Base-by-base conservation (phyloP, 306 rosid species). In the Senna siamea region DNA sequence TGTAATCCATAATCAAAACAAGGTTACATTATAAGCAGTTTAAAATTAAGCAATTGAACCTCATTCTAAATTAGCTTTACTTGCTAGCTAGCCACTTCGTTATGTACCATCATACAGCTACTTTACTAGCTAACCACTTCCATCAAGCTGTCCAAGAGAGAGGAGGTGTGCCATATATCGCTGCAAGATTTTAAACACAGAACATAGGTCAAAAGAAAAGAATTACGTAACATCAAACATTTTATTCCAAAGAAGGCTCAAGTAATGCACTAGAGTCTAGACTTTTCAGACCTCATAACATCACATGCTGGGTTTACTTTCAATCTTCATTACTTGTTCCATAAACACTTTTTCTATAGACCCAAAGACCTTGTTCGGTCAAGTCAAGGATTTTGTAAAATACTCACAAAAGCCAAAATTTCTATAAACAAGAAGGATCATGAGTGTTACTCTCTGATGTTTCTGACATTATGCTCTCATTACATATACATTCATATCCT, bases 161-260 rank as follows among this genome's bases (percentile, higher is more conserved):
- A 87, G 88, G 72, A 94, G 89, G 87, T 94, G 98, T 59, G 96
- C 97, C 93, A 89, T 88, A 83, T 94, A 94, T 89, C 85, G 89
- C 98, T 94, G 93, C 78, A 70, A 85, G 38, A 66, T 81, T 40
- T 7, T 43, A 76, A 73, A 65, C 23, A 70, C 4, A 61, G 12
- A 52, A 5, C n/a, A 26, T 11, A 57, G 17, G 67, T 30, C 57
- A 43, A 35, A 66, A 54, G 74, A 69, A 57, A 30, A 44, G 67
- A 34, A 68, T 4, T n/a, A 43, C 20, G 1, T 70, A 35, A 59
- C 57, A 68, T 51, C 48, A 32, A 60, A 59, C 6, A 59, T 52
- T 58, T 40, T 55, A 69, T 62, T 26, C 12, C 12, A 56, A 35
- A 65, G 71, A 22, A 53, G 41, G 30, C 30, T 26, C 30, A 26